Base-by-base conservation (phyloP, 257 asterid genomes). In the Nicotiana tomentosiformis region DNA sequence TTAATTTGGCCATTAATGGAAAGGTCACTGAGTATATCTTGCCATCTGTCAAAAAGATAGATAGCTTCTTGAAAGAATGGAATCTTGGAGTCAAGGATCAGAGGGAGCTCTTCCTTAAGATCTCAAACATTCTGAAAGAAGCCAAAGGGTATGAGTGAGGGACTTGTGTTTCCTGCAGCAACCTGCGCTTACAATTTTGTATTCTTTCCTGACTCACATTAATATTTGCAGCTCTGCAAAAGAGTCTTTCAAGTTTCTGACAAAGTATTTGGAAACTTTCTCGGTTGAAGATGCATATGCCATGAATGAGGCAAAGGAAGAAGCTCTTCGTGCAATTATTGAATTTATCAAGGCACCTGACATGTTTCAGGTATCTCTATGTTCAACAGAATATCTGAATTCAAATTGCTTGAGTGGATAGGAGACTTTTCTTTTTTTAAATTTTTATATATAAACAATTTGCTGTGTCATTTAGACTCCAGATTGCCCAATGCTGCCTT, bases 321-420 rank as follows among this genome's bases (percentile, higher is more conserved):
- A 92, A 89, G 95, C 98, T 61, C 92, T 90, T n/a, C 89, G 83
- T 4, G 92, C 98, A 20, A 81, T 89, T 80, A 81, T 90, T 88
- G 97, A 94, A 61, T 94, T 94, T 89, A 92, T 94, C 10, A 94
- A 91, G 90, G 87, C 94, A 77, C 94, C 99, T 60, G 94, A 90
- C 79, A 89, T 89, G 95, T 92, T 91, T 86, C 94, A 94, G 98
- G 99, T 96, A 90, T 83, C 16, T 85, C 8, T 16, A 17, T 67
- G 53, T 33, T 33, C 29, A 67, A 67, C 14, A 18, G 77, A 35
- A 68, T 18, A 32, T 67, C 46, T 35, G 55, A 9, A 8, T 26
- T 67, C 37, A 43, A 67, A 67, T 67, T 67, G 15, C 9, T 67
- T 67, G 55, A 26, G 29, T 67, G 35, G 16, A 67, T 3, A 67